Conservation (phyloP, 352 stramenopile genomes). For the Pythium dissotocum region DNA sequence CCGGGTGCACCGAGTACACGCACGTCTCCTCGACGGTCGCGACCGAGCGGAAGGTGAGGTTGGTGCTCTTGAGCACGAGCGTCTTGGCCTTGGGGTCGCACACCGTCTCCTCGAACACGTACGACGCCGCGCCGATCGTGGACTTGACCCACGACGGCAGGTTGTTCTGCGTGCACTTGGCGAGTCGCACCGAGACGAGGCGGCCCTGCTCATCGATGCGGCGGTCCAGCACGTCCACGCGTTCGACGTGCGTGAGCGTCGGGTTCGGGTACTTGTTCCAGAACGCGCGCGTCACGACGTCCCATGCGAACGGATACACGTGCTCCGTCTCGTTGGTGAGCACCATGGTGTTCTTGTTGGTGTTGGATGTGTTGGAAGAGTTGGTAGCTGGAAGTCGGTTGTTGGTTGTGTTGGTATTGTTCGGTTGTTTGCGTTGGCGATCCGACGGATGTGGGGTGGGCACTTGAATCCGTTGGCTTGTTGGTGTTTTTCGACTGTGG, state of each 20-base stretch:
- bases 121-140: slow-evolving; percentile 62
- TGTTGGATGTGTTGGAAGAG: not conserved
- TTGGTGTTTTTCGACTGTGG: not conserved
- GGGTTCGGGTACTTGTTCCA: slow-evolving; percentile 91
- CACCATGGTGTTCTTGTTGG: slow-evolving; percentile 47
- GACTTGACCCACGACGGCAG: slow-evolving; percentile 74
- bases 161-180: slow-evolving; percentile 79
- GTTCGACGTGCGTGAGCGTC: slow-evolving; percentile 75
- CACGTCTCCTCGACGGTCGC: slow-evolving; percentile 84
- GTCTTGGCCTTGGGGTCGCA: slow-evolving; percentile 65
- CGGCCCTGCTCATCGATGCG: slow-evolving; percentile 63
- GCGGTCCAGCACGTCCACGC: slow-evolving; percentile 80
- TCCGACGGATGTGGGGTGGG: not conserved
- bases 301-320: slow-evolving; percentile 82
- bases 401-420: not conserved
- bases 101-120: slow-evolving; percentile 82
- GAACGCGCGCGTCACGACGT: slow-evolving; percentile 84
- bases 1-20: slow-evolving; percentile 73
- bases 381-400: not conserved
- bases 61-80: slow-evolving; percentile 81
- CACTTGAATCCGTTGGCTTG: not conserved
- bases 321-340: slow-evolving; percentile 72
- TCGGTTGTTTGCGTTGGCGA: not conserved
- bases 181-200: slow-evolving; percentile 64
- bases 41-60: slow-evolving; percentile 75